Percentiles rank a stretch among this genome's conserved stretches.
Evolutionary conservation across 208 protist genomes (phyloP).

Genomic region (Naegleria gruberi): DNA sequence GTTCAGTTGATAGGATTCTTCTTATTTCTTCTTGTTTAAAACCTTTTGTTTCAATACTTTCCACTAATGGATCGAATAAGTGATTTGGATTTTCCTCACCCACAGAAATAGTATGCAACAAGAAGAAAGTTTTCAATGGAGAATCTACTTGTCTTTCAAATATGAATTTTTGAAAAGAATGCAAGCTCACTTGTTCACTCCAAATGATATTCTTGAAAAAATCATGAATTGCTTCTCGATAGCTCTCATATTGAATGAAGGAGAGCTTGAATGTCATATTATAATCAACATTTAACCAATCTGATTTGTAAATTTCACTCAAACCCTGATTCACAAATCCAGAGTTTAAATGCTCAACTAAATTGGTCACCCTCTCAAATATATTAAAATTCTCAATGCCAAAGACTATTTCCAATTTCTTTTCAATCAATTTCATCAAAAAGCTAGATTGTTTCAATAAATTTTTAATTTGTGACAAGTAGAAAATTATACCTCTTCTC

Average conservation of each 20-base stretch:
- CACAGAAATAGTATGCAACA: neutral
- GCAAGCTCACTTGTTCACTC: neutral
- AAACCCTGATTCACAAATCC: neutral
- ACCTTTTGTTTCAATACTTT: neutral
- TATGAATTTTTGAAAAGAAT: neutral
- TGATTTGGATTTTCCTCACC: neutral
- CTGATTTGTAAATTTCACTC: neutral
- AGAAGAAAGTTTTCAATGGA: neutral
- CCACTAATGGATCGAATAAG: neutral
- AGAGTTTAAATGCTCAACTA: neutral
- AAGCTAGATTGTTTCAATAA: neutral
- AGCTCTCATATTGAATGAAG: neutral
- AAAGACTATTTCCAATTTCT: neutral
- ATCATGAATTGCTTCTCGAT: neutral
- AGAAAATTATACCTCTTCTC: neutral
- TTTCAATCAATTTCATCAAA: neutral
- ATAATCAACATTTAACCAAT: neutral
- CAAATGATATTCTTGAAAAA: neutral
- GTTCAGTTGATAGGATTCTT: neutral
- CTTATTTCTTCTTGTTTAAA: neutral
- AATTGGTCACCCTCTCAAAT: neutral
- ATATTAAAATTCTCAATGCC: neutral
- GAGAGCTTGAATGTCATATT: neutral
- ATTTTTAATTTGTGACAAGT: neutral
- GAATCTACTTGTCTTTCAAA: neutral